These are phyloP conservation scores for Synchytrium microbalum DNA, from an alignment of 371 early-diverging fungal species.

Conservation along the genomic window DNA sequence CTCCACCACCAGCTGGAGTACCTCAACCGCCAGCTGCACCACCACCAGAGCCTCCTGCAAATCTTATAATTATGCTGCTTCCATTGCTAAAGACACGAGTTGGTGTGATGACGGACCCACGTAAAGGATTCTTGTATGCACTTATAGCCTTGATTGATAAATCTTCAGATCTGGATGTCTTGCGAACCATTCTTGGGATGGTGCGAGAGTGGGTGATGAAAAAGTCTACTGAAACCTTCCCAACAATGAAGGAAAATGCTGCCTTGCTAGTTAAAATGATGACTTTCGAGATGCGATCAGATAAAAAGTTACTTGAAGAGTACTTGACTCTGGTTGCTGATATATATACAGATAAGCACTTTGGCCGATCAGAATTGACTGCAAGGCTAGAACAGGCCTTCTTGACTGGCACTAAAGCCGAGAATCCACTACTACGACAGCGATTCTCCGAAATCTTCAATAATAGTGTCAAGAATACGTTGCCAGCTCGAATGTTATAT, in stretches of 20 bases:
- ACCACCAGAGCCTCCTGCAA: constrained; percentile 8
- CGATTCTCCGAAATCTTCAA: constrained; percentile 78
- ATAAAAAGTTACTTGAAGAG: constrained; percentile 60
- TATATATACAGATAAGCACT: constrained; percentile 72
- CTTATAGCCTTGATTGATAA: constrained; percentile 77
- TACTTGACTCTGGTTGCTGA: constrained; percentile 79
- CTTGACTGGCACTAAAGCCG: constrained; percentile 73
- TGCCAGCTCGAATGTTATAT: constrained; percentile 75
- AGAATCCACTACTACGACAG: constrained; percentile 67
- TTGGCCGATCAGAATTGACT: constrained; percentile 83
- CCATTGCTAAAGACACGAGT: constrained; percentile 69
- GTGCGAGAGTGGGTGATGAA: constrained; percentile 82
- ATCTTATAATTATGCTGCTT: constrained; percentile 44
- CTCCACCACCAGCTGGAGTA: neutral
- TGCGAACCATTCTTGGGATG: constrained; percentile 69
- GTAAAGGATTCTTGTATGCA: constrained; percentile 76
- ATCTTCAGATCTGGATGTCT: constrained; percentile 60
- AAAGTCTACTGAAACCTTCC: constrained; percentile 68
- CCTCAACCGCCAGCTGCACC: constrained; percentile 3
- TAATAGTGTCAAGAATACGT: constrained; percentile 54
- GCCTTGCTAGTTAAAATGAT: constrained; percentile 84
- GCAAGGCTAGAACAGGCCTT: constrained; percentile 90
- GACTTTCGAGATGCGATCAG: constrained; percentile 57
- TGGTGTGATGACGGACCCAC: constrained; percentile 75
- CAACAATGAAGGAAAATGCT: constrained; percentile 94